A percentile compares a stretch with the other conserved stretches of the same genome.
Evolutionary conservation across 2,329 filamentous ascomycete species (phyloP).

Genomic region (Fusarium verrucosum): DNA sequence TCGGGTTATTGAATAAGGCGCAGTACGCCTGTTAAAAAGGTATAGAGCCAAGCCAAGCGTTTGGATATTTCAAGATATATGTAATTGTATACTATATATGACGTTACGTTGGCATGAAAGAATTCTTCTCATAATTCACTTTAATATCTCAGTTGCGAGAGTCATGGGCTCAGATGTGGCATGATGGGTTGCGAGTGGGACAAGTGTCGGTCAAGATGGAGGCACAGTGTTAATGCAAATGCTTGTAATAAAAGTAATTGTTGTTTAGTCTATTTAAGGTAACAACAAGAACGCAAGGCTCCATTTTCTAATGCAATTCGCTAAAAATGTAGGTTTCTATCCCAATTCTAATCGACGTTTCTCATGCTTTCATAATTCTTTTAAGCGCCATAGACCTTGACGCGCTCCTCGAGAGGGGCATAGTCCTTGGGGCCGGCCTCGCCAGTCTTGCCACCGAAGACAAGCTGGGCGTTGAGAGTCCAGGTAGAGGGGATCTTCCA

Average conservation of each 20-base stretch:
- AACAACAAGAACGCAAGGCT: not conserved
- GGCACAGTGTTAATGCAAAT: not conserved
- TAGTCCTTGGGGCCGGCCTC: constrained; percentile 71
- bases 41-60: constrained; percentile 14
- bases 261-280: constrained; percentile 4
- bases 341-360: constrained; percentile 5
- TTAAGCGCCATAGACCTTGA: constrained; percentile 70
- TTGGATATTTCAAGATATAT: constrained; percentile 23
- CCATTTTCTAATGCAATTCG: constrained; percentile 15
- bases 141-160: not conserved
- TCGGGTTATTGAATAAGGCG: constrained; percentile 66
- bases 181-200: not conserved
- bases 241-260: not conserved
- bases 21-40: constrained; percentile 14
- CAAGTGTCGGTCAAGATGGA: not conserved
- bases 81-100: constrained; percentile 20
- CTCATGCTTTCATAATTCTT: constrained; percentile 4
- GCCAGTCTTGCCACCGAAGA: constrained; percentile 75
- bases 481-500: constrained; percentile 79
- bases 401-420: constrained; percentile 70
- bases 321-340: constrained; percentile 22
- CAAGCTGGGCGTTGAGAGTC: constrained; percentile 83
- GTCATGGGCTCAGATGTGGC: not conserved
- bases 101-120: not conserved
- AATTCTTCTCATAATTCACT: not conserved